Percentiles rank a stretch among this genome's conserved stretches.
phyloP scores from a whole-genome alignment of 305 asterid species.

The Fraxinus nigra region DNA sequence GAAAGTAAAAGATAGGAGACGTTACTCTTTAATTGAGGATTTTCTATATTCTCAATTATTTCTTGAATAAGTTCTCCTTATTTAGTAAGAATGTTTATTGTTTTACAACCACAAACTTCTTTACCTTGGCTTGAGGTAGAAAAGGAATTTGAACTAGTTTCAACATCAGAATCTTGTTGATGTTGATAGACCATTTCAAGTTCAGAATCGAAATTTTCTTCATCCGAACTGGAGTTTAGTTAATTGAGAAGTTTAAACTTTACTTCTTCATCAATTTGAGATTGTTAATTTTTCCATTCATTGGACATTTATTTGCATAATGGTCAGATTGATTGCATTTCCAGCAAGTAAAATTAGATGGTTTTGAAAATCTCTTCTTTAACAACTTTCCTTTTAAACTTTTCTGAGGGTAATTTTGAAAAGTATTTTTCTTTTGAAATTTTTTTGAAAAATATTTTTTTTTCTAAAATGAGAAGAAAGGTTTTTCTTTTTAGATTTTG shows the following conservation, averaged over 20 bases:
- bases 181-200: background rate
- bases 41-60: no score
- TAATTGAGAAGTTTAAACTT: no score
- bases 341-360: background rate
- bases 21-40: background rate
- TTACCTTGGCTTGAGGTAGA: background rate
- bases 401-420: background rate
- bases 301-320: background rate
- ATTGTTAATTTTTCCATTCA: background rate
- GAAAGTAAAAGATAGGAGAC: background rate
- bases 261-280: background rate
- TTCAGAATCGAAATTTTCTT: background rate
- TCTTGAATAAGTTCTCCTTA: background rate
- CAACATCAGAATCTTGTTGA: background rate
- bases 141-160: background rate
- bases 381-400: background rate
- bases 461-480: background rate
- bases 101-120: background rate
- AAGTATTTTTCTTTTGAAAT: background rate
- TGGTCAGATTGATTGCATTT: no score
- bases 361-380: background rate
- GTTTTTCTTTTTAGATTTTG: background rate
- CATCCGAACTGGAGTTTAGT: background rate
- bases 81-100: background rate
- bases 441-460: background rate